Base-by-base conservation (phyloP, 176 grass and related monocot species). In the Ampelocalamus luodianensis region DNA sequence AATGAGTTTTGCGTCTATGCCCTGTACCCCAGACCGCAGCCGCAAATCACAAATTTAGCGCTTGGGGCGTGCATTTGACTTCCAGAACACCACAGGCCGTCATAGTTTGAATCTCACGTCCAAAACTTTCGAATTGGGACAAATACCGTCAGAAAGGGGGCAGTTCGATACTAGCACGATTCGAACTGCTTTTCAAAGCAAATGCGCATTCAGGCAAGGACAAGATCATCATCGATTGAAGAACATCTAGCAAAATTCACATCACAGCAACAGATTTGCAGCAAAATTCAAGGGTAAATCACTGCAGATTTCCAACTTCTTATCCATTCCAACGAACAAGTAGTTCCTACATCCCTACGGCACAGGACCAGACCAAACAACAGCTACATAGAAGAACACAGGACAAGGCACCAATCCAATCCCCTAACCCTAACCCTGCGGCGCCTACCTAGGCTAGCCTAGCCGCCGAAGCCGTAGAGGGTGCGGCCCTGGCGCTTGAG, bases 401-500 rank as follows among this genome's bases (percentile, higher is more conserved):
- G 0, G 10, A 71, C 43, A 43, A 13, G 43, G 29, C 59, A 75
- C 15, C 14, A 40, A 61, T 56, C 4, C 1, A 72, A 78, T 26
- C 15, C 13, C 40, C 42, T 43, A 78, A n/a, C 6, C 24, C 8
- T 29, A 59, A 11, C 10, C 40, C n/a, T 3, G 10, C 0, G 4
- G 22, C 10, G 27, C 3, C 54, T 5, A 8, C 5, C 15, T 3
- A 34, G 32, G 37, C 12, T 1, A 15, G 29, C 74, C 71, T 89
- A 95, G 56, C 95, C 91, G 1, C 95, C 89, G 72, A 98, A 98
- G 0, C 95, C 93, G 36, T 98, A 98, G 79, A 98, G 83, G 34
- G 95, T 98, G 71, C 95, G 91, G 3, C 93, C 93, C 89, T 98
- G 95, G 72, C 93, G 90, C 85, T 98, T 98, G 85, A 98, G 95